Conservation (phyloP, 306 rosid genomes). For the Begonia masoniana region DNA sequence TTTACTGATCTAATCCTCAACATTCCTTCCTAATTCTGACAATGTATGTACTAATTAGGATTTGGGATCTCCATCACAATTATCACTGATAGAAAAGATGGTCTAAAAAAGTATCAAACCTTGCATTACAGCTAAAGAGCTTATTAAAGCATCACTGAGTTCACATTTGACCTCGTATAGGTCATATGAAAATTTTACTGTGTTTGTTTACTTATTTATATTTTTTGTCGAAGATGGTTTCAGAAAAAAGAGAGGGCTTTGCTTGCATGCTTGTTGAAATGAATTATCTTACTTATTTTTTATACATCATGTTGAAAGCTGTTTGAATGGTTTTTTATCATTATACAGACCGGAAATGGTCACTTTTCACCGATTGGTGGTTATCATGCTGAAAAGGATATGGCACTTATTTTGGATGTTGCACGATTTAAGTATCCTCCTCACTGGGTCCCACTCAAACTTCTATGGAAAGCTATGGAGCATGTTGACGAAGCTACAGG, state of each 20-base stretch:
- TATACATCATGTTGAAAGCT: too few species aligned
- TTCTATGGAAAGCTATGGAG: conserved; percentile 91
- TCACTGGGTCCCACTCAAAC: conserved; percentile 78
- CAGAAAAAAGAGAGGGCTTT: too few species aligned
- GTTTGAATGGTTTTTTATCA: conserved; percentile 2
- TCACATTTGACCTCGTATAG: too few species aligned
- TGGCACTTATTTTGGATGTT: conserved; percentile 85
- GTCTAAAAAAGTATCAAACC: too few species aligned
- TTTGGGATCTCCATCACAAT: too few species aligned
- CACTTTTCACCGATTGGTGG: conserved; percentile 99
- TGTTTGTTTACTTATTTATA: too few species aligned
- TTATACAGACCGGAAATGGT: conserved; percentile 72
- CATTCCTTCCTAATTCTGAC: background rate
- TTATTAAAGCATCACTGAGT: too few species aligned
- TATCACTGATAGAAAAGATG: too few species aligned
- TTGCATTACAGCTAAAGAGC: too few species aligned
- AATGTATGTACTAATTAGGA: too few species aligned
- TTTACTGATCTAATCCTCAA: background rate
- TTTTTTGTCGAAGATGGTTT: too few species aligned
- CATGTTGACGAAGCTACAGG: conserved; percentile 46
- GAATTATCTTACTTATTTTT: background rate
- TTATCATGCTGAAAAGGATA: conserved; percentile 69
- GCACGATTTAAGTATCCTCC: conserved; percentile 98
- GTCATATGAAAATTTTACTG: too few species aligned
- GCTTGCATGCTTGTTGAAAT: background rate